Conservation (phyloP, 768 basidiomycete species). For the Dacryopinax primogenitus region DNA sequence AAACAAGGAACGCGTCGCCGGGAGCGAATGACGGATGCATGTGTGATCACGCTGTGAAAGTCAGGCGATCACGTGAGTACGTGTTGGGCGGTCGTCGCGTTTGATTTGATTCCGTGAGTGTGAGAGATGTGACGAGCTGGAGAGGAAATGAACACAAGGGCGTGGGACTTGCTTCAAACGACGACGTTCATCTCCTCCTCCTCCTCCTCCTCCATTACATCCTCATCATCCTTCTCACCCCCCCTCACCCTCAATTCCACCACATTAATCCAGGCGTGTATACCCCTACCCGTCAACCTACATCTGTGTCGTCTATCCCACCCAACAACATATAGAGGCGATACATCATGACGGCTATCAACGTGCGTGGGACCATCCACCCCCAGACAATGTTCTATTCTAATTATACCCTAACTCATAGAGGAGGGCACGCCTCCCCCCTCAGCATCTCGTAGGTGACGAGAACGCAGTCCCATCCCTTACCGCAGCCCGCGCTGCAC, state of each 20-base stretch:
- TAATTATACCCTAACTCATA: neutral
- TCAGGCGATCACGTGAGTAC: neutral
- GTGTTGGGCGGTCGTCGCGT: conserved; percentile 3
- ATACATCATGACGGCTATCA: conserved; percentile 3
- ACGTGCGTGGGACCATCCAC: neutral
- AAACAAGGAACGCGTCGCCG: neutral
- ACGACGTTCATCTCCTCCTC: neutral
- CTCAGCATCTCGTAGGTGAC: neutral
- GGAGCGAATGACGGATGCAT: conserved; percentile 6
- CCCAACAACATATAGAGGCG: neutral
- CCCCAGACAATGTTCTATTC: too few species aligned
- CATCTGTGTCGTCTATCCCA: neutral
- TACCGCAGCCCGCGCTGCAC: neutral
- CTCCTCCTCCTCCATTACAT: neutral
- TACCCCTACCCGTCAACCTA: neutral
- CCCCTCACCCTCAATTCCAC: neutral
- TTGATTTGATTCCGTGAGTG: neutral
- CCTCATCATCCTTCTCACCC: neutral
- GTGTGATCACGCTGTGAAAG: conserved; percentile 5
- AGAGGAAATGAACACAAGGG: neutral
- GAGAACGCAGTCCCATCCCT: conserved; percentile 5
- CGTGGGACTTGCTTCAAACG: neutral
- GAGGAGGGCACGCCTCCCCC: neutral
- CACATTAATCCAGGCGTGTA: conserved; percentile 5
- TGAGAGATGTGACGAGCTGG: conserved; percentile 5